Base-by-base conservation (phyloP, 495 filamentous ascomycete genomes). In the Aeminium ludgeri region DNA sequence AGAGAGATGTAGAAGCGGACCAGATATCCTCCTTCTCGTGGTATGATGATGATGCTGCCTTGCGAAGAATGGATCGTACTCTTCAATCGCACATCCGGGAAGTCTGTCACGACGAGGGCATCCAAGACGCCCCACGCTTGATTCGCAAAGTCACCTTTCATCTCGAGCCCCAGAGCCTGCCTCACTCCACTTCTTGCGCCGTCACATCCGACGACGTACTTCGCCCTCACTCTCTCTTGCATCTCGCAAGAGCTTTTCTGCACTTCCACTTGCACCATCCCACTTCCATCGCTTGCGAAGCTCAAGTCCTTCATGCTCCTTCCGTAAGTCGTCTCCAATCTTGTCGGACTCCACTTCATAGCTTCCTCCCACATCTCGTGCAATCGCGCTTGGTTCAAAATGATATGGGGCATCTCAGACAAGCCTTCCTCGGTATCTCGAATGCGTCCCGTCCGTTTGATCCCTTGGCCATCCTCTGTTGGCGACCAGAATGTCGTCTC, bases 51-150 rank as follows among this genome's bases (percentile, higher is more conserved):
- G 12, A 76, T 47, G 38, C 61, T 73, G 1, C 59, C 48, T 4
- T 56, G 35, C 5, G 43, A 34, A 1, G 74, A 72, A 49, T 68
- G 68, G 32, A 80, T 58, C 6, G 68, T 63, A 7, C 53, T 56
- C 55, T 75, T 75, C 39, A 70, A 73, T 36, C 76, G 65, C 45
- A 80, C 72, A 46, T 80, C 76, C 3, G 83, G 85, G 59, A 87
- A 93, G 50, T 76, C 59, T 0, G 84, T 87, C 4, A 61, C 65
- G 4, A 80, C 76, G 25, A 79, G 70, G 44, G 82, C 66, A 45
- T 93, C 85, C 74, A 89, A 79, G 11, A 91, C 84, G 44, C 85
- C 84, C 77, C 77, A 83, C 34, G 80, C 68, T 23, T 75, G 65
- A 55, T 87, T 80, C 25, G 65, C 76, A 49, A 66, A 76, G 52